Conservation (phyloP, 1,284 basidiomycete species). For the Caloboletus inedulis region DNA sequence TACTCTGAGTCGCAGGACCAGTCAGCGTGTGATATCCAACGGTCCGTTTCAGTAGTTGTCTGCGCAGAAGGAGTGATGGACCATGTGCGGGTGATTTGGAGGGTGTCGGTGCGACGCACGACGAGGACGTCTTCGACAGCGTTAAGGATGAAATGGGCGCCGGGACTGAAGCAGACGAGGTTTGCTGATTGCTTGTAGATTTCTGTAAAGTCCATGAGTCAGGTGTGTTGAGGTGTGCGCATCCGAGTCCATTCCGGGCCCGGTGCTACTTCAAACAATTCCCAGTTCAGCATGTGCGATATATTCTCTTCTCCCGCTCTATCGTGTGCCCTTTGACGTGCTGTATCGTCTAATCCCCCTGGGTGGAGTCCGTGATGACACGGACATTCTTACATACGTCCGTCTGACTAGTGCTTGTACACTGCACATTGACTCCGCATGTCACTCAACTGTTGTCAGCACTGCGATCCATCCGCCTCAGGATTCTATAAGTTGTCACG, state of each 20-base stretch:
- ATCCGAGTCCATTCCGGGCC: no score
- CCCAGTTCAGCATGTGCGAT: not conserved
- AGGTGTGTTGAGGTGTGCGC: not conserved
- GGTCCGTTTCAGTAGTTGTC: slow-evolving; percentile 11
- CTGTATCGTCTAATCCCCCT: not conserved
- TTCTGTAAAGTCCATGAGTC: slow-evolving; percentile 71
- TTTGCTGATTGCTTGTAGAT: slow-evolving; percentile 69
- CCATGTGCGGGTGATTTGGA: slow-evolving; percentile 75
- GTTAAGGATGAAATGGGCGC: slow-evolving; percentile 71
- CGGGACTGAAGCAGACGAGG: slow-evolving; percentile 70
- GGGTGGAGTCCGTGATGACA: not conserved
- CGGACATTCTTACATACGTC: not conserved
- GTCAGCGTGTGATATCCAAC: slow-evolving; percentile 65
- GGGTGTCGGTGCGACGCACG: slow-evolving; percentile 70
- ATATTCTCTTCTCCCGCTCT: not conserved
- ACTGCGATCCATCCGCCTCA: slow-evolving; percentile 8
- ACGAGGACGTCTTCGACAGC: slow-evolving; percentile 71
- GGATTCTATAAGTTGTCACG: slow-evolving; percentile 14
- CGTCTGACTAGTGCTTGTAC: not conserved
- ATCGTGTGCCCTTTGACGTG: no score
- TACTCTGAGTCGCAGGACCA: slow-evolving; percentile 87
- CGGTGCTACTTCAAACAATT: not conserved
- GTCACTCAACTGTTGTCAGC: slow-evolving; percentile 15
- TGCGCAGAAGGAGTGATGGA: slow-evolving; percentile 51
- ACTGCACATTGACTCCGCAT: no score